Evolutionary conservation across 768 basidiomycete species (phyloP).

Genomic region (Phallus indusiatus): DNA sequence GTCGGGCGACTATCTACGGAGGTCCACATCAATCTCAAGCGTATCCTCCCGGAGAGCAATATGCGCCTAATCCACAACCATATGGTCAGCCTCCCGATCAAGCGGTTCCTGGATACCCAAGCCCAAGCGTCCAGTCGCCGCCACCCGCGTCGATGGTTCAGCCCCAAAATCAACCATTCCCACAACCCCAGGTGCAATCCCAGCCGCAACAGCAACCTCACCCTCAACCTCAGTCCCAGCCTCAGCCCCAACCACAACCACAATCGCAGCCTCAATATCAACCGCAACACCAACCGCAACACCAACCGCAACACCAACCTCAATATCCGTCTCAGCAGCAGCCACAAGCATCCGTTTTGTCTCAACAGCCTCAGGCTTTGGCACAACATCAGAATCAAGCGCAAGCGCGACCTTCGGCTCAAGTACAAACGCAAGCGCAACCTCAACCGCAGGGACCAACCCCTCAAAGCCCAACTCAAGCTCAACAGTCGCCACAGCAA

Average conservation of each 20-base stretch:
- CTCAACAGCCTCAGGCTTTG: conserved; percentile 20
- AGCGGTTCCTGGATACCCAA: conserved; percentile 20
- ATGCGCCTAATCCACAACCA: conserved; percentile 19
- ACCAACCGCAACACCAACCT: conserved; percentile 26
- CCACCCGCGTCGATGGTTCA: conserved; percentile 22
- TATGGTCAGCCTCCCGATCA: conserved; percentile 18
- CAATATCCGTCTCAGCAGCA: conserved; percentile 21
- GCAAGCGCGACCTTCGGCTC: conserved; percentile 5
- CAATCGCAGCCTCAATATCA: conserved; percentile 14
- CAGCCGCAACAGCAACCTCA: conserved; percentile 20
- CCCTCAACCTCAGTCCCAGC: conserved; percentile 17
- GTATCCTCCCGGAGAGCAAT: conserved; percentile 19
- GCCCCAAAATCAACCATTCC: conserved; percentile 21
- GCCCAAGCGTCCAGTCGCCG: conserved; percentile 21
- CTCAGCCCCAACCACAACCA: conserved; percentile 12
- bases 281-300: conserved; percentile 20
- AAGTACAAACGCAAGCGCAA: conserved; percentile 15
- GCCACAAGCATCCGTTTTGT: background rate
- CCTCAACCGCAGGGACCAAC: conserved; percentile 13
- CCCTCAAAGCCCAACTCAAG: conserved; percentile 32
- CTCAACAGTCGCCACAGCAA: conserved; percentile 14
- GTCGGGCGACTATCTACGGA: background rate
- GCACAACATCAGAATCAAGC: conserved; percentile 18
- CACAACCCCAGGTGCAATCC: conserved; percentile 31
- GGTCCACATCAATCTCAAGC: conserved; percentile 6